These are phyloP conservation scores for Leccinellum albellum DNA, from an alignment of 768 basidiomycete genomes.

Conservation along the genomic window DNA sequence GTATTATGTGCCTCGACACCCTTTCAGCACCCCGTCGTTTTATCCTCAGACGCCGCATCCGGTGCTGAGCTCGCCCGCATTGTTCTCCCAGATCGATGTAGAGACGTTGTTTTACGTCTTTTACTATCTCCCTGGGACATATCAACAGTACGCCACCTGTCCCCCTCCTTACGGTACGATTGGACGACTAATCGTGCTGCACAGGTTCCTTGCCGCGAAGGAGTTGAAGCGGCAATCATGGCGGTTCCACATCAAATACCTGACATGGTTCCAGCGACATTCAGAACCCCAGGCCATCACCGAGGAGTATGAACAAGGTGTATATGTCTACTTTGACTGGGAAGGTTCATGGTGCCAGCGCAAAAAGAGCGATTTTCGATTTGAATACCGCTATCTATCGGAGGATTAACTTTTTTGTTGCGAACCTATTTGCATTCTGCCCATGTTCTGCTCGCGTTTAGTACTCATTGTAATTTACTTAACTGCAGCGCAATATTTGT, in stretches of 20 bases:
- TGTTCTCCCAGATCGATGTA: constrained; percentile 90
- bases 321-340: constrained; percentile 99
- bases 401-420: constrained; percentile 50
- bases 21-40: constrained; percentile 85
- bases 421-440: constrained; percentile 1
- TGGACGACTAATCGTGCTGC: background rate
- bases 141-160: constrained; percentile 70
- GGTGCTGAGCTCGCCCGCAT: constrained; percentile 72
- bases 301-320: constrained; percentile 98
- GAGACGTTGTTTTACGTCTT: constrained; percentile 99
- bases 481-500: constrained; percentile 19
- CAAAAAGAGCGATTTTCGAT: constrained; percentile 97
- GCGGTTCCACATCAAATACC: constrained; percentile 98
- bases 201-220: constrained; percentile 89
- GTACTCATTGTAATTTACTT: constrained; percentile 24
- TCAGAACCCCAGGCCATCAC: constrained; percentile 98
- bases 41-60: constrained; percentile 89
- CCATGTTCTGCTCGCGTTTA: constrained; percentile 12
- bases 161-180: background rate
- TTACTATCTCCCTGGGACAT: constrained; percentile 96
- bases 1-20: constrained; percentile 93
- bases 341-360: constrained; percentile 98
- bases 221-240: constrained; percentile 97
- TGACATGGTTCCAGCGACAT: constrained; percentile 99
- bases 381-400: constrained; percentile 91